Evolutionary conservation across 148 eudicot genomes (phyloP).

Genomic region (Gaultheria prostrata): DNA sequence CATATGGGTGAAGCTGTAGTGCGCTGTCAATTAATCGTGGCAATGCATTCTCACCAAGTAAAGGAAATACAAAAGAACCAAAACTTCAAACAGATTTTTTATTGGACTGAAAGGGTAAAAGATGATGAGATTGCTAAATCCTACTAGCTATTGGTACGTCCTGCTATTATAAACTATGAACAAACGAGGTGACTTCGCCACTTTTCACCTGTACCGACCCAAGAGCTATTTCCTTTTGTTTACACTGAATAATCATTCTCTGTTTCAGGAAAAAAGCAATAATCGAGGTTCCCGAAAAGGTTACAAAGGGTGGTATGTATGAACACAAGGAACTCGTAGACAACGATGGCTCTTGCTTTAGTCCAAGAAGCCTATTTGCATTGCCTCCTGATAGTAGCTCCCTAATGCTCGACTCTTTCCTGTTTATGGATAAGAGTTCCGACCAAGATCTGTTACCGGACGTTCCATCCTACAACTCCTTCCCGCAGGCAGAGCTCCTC

Average conservation of each 20-base stretch:
- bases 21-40: not conserved
- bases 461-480: conserved; percentile 71
- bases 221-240: not conserved
- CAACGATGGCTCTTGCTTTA: conserved; percentile 46
- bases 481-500: conserved; percentile 90
- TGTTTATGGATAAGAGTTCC: conserved; percentile 47
- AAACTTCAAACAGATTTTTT: too few species aligned
- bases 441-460: conserved; percentile 83
- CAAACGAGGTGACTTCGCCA: too few species aligned
- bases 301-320: conserved; percentile 30
- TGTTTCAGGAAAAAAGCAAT: conserved; percentile 50
- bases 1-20: not conserved
- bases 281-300: conserved; percentile 49
- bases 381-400: conserved; percentile 51
- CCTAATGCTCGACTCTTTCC: conserved; percentile 51
- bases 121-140: too few species aligned
- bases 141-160: too few species aligned
- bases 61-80: too few species aligned
- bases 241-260: not conserved
- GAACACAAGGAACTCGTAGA: conserved; percentile 46
- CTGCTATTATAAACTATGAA: too few species aligned
- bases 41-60: too few species aligned
- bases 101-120: too few species aligned
- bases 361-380: conserved; percentile 52
- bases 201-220: not conserved